A percentile compares a stretch with the other conserved stretches of the same genome.
Conservation (phyloP, 192 early-diverging fungal species). For the Diversispora eburnea region DNA sequence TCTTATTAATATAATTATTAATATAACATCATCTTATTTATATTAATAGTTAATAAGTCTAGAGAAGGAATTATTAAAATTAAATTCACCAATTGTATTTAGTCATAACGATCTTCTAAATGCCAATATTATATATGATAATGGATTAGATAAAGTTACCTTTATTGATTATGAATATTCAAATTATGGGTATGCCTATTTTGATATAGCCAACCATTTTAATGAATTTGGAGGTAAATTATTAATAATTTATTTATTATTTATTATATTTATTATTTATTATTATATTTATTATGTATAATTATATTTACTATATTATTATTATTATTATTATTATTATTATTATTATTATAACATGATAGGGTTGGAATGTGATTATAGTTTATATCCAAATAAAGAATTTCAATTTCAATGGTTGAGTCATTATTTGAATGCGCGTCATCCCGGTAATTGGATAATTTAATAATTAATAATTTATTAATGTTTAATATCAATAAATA, state of each 20-base stretch:
- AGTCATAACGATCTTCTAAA: constrained; percentile 91
- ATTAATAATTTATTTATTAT: background rate
- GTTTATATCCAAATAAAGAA: constrained; percentile 68
- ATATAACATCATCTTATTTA: background rate
- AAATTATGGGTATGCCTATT: constrained; percentile 75
- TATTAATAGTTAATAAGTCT: constrained; percentile 46
- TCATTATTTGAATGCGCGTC: constrained; percentile 56
- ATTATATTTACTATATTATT: background rate
- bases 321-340: background rate
- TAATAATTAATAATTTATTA: background rate
- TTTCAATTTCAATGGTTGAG: constrained; percentile 75
- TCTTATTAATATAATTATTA: background rate
- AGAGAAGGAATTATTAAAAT: constrained; percentile 48
- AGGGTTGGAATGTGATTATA: constrained; percentile 93
- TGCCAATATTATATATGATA: constrained; percentile 82
- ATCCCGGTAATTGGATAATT: constrained; percentile 33
- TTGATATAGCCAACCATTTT: constrained; percentile 97
- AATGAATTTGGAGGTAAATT: constrained; percentile 77
- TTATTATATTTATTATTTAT: too few relatives aligned
- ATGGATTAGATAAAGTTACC: constrained; percentile 52
- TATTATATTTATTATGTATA: background rate
- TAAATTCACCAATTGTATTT: constrained; percentile 81
- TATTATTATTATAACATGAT: background rate
- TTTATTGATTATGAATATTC: constrained; percentile 98
- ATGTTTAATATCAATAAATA: background rate